Conservation (phyloP, 2,329 filamentous ascomycete species). For the Metarhizium anisopliae region DNA sequence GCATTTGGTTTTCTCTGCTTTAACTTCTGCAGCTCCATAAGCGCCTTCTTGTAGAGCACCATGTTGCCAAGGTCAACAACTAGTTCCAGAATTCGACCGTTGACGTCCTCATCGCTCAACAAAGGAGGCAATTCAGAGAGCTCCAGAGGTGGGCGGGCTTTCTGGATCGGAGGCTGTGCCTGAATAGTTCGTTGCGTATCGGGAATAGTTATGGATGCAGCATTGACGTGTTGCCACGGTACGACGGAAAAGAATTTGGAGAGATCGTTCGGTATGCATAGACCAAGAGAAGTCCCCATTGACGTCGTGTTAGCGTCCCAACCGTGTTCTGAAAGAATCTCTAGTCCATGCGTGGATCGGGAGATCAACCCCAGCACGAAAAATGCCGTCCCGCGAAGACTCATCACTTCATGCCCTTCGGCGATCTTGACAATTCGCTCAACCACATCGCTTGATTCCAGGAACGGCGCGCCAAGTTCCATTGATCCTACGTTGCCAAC, state of each 20-base stretch:
- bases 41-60: slow-evolving; percentile 80
- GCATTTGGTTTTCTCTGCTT: slow-evolving; percentile 65
- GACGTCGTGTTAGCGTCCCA: slow-evolving; percentile 89
- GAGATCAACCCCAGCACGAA: slow-evolving; percentile 92
- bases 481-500: slow-evolving; percentile 97
- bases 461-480: slow-evolving; percentile 90
- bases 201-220: slow-evolving; percentile 37
- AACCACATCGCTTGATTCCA: slow-evolving; percentile 85
- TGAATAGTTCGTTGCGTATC: slow-evolving; percentile 44
- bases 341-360: slow-evolving; percentile 80
- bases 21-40: slow-evolving; percentile 71
- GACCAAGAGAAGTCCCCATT: slow-evolving; percentile 73
- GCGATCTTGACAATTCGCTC: slow-evolving; percentile 82
- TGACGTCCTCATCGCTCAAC: slow-evolving; percentile 55
- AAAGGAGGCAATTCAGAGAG: slow-evolving; percentile 31
- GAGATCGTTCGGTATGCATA: slow-evolving; percentile 76
- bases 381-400: slow-evolving; percentile 88
- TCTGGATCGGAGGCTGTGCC: slow-evolving; percentile 31
- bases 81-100: slow-evolving; percentile 72
- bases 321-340: slow-evolving; percentile 79
- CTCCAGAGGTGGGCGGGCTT: slow-evolving; percentile 33
- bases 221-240: slow-evolving; percentile 47
- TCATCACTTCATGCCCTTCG: slow-evolving; percentile 81
- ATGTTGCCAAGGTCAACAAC: slow-evolving; percentile 88
- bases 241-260: slow-evolving; percentile 66